These are phyloP conservation scores for Exophiala sp. DNA, from an alignment of 2,329 filamentous ascomycete genomes.

Conservation along the genomic window DNA sequence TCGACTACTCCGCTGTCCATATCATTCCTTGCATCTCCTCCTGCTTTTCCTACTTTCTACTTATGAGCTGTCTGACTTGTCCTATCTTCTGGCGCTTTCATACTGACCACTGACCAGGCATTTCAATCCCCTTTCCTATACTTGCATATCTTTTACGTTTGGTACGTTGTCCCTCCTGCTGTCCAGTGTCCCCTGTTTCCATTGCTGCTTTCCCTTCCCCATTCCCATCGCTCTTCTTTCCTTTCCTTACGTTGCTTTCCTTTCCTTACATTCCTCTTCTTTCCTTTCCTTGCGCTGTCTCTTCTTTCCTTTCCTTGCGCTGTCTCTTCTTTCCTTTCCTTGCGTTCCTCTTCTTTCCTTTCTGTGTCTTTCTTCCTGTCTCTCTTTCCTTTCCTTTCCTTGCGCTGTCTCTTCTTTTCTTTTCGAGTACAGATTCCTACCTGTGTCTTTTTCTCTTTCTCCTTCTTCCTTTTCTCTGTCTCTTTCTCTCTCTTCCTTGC, in stretches of 20 bases:
- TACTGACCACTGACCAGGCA: background rate
- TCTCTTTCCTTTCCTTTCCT: background rate
- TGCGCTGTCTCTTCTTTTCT: background rate
- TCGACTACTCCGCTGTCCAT: background rate
- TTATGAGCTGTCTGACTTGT: too few species aligned
- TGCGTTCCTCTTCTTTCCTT: constrained; percentile 73
- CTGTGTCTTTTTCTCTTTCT: background rate
- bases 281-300: background rate
- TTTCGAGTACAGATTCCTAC: too few species aligned
- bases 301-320: background rate
- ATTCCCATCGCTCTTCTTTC: background rate
- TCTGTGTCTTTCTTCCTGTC: background rate
- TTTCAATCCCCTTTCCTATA: background rate
- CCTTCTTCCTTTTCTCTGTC: background rate
- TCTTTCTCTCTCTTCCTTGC: background rate
- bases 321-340: constrained; percentile 83
- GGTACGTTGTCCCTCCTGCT: background rate
- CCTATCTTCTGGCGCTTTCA: background rate
- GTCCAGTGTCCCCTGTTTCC: background rate
- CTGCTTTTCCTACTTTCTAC: too few species aligned
- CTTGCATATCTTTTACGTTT: background rate
- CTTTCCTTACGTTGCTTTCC: constrained; percentile 60
- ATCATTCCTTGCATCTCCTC: background rate
- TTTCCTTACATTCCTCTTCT: constrained; percentile 65
- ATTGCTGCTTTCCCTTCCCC: background rate